Conservation (phyloP, 768 basidiomycete genomes). For the Hygrophoropsis aurantiaca region DNA sequence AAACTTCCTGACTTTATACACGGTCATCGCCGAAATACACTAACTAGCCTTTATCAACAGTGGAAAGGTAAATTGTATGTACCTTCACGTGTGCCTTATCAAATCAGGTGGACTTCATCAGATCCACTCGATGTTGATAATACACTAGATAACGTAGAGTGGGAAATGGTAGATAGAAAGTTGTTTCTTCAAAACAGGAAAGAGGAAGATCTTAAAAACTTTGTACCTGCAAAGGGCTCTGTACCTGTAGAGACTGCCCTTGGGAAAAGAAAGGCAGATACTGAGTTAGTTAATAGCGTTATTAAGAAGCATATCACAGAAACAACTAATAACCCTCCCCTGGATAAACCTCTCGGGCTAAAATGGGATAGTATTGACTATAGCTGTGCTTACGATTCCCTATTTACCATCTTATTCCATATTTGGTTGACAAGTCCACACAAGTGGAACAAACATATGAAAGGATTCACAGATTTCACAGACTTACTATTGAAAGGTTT, state of each 20-base stretch:
- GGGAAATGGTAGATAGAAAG: no score
- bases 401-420: constrained; percentile 20
- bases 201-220: no score
- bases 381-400: constrained; percentile 34
- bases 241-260: no score
- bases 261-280: no score
- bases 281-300: not conserved
- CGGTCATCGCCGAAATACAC: constrained; percentile 16
- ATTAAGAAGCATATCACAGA: not conserved
- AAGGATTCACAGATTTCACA: no score
- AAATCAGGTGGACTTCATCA: constrained; percentile 12
- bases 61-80: constrained; percentile 20
- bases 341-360: constrained; percentile 2
- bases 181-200: no score
- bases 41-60: constrained; percentile 18
- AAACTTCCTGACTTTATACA: constrained; percentile 12
- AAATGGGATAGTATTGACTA: constrained; percentile 21
- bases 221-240: no score
- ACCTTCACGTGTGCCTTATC: constrained; percentile 10
- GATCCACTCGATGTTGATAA: constrained; percentile 10
- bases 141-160: no score
- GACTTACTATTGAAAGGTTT: no score
- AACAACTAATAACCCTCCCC: no score
- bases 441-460: constrained; percentile 1
- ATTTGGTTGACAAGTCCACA: constrained; percentile 10